A percentile compares a stretch with the other conserved stretches of the same genome.
Conservation (phyloP, 805 yeast species). For the Saturnispora besseyi region DNA sequence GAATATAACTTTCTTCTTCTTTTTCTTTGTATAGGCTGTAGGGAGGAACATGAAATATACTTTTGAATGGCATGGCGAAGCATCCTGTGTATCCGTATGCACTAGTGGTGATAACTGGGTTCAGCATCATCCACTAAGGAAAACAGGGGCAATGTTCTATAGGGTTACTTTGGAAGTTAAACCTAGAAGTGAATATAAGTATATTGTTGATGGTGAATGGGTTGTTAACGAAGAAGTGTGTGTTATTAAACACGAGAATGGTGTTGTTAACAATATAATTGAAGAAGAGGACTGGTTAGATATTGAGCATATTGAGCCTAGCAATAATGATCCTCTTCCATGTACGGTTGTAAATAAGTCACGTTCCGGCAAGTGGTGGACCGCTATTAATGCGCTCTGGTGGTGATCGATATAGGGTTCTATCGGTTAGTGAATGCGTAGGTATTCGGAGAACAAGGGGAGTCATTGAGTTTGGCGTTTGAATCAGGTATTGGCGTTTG, state of each 20-base stretch:
- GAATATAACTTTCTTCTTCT: background rate
- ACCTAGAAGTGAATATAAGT: conserved; percentile 39
- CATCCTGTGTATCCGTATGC: conserved; percentile 39
- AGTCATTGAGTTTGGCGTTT: too few species aligned
- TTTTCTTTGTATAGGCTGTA: background rate
- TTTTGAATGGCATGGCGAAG: conserved; percentile 1
- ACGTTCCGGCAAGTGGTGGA: background rate
- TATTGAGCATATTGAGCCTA: background rate
- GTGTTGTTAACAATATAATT: background rate
- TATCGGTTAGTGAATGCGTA: background rate
- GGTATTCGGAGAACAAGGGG: background rate
- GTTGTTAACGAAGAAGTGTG: conserved; percentile 17
- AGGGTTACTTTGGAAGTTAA: conserved; percentile 14
- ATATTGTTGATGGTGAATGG: conserved; percentile 56
- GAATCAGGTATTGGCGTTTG: too few species aligned
- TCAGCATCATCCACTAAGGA: conserved; percentile 33
- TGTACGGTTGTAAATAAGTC: background rate
- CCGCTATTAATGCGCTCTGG: background rate
- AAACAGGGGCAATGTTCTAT: conserved; percentile 27
- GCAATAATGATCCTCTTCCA: background rate
- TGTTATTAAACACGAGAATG: conserved; percentile 4
- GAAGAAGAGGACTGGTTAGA: conserved; percentile 11
- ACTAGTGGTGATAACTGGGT: conserved; percentile 56
- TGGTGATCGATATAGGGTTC: background rate
- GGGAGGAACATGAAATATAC: conserved; percentile 1